phyloP scores from a whole-genome alignment of 208 protist species.

The Trypanosoma theileri region DNA sequence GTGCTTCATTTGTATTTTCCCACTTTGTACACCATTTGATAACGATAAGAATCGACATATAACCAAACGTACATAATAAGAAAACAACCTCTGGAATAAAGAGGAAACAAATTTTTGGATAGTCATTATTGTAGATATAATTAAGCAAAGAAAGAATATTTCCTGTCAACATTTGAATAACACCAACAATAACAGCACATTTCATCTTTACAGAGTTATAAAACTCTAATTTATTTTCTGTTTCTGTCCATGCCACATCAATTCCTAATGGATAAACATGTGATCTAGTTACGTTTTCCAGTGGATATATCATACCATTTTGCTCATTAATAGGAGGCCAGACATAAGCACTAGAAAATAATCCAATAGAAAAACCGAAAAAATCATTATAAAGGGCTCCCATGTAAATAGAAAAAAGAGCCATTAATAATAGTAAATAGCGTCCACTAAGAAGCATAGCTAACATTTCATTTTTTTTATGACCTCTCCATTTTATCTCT shows the following conservation, averaged over 20 bases:
- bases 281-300: constrained; percentile 28
- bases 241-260: constrained; percentile 88
- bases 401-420: constrained; percentile 95
- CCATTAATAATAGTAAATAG: constrained; percentile 98
- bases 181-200: constrained; percentile 95
- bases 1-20: constrained; percentile 61
- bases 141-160: constrained; percentile 93
- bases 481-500: constrained; percentile 77
- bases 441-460: constrained; percentile 80
- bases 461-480: constrained; percentile 85
- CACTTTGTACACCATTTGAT: constrained; percentile 93
- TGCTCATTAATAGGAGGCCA: constrained; percentile 41
- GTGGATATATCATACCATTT: constrained; percentile 37
- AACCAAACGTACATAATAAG: constrained; percentile 93
- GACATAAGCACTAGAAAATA: constrained; percentile 81
- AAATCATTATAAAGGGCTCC: constrained; percentile 98
- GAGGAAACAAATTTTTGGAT: constrained; percentile 81
- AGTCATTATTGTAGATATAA: constrained; percentile 87
- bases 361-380: constrained; percentile 88
- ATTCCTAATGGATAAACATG: constrained; percentile 74
- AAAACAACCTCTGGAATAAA: constrained; percentile 98
- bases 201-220: constrained; percentile 99
- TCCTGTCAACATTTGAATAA: constrained; percentile 96
- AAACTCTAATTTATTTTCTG: constrained; percentile 96
- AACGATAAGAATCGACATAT: constrained; percentile 97